Evolutionary conservation across 2,329 filamentous ascomycete genomes (phyloP), one percentile per base, ranked within the genome.

Genomic region (Fusarium fujikuroi): DNA sequence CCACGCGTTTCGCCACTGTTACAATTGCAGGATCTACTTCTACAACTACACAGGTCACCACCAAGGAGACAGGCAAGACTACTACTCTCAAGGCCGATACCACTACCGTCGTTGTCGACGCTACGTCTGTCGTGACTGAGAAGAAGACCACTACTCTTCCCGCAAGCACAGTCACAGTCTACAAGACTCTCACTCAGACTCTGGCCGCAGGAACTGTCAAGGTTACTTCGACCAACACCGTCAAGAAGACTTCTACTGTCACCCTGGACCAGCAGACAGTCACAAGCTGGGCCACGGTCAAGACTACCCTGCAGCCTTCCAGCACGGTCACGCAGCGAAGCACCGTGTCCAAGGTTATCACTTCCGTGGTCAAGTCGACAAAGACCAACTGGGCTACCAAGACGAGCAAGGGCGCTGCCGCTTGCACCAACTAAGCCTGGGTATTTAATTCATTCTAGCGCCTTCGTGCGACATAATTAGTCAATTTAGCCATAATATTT

Each of bases 271-370:
- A 34, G 9, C 10, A 71, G 42, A 73, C 70, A 15, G 46, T 63
- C 2, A 74, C 70, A 3, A 67, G 54, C 32, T 76, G 75, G 76
- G 39, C 66, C 5, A 77, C 76, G 7, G 74, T 75, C 15, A 77
- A 76, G 59, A 73, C 75, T 4, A 78, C 76, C 1, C 39, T 78
- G 21, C 71, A 66, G 53, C 74, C 76, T 0, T 77, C 72, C 0
- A 75, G 70, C 47, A 75, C 73, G 0, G 68, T 66, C 1, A 76
- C 73, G 14, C 1, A 60, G 40, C 62, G 58, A 30, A 73, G 66
- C 16, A 73, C 70, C 7, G 66, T 73, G 4, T 73, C 58, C 37
- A 73, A 73, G 62, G 57, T 46, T 6, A 73, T 66, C 18, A 71
- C 70, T 6, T 73, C 70, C 9, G 49, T 63, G 4, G 37, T 73